Conservation (phyloP, 2,329 filamentous ascomycete genomes). For the Lecanicillium sp. region DNA sequence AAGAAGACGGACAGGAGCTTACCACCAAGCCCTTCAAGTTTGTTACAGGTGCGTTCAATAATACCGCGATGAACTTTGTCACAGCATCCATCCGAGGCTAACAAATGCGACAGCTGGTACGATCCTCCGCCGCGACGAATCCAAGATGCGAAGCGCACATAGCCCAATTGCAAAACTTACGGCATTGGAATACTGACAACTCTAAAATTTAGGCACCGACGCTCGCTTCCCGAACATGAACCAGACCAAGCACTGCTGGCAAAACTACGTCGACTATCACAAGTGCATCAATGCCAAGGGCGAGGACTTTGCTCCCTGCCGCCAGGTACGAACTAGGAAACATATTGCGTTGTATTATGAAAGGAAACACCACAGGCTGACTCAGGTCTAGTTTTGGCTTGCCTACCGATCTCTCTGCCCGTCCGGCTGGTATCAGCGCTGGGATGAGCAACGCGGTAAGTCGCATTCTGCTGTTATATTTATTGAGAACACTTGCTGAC, state of each 20-base stretch:
- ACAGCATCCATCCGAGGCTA: slow-evolving; percentile 31
- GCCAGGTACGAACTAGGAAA: slow-evolving; percentile 69
- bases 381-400: slow-evolving; percentile 72
- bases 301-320: slow-evolving; percentile 95
- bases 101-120: slow-evolving; percentile 36
- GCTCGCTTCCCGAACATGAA: slow-evolving; percentile 98
- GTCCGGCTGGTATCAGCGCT: slow-evolving; percentile 84
- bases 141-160: slow-evolving; percentile 13
- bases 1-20: slow-evolving; percentile 68
- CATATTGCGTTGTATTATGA: too few species aligned
- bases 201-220: slow-evolving; percentile 67
- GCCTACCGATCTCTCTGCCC: slow-evolving; percentile 98
- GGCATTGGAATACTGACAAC: slow-evolving; percentile 9
- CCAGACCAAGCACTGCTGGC: slow-evolving; percentile 99
- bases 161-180: slow-evolving; percentile 18
- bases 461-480: slow-evolving; percentile 13
- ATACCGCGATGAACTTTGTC: slow-evolving; percentile 21
- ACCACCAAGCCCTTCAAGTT: slow-evolving; percentile 99
- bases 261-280: slow-evolving; percentile 99
- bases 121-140: slow-evolving; percentile 15
- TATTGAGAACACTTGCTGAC: slow-evolving; percentile 18
- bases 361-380: neutral
- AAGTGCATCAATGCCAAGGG: slow-evolving; percentile 99
- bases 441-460: slow-evolving; percentile 95
- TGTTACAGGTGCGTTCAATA: slow-evolving; percentile 75